Evolutionary conservation across 1,284 basidiomycete genomes (phyloP), one percentile per base, ranked within the genome.

Genomic region (Meira nashicola): DNA sequence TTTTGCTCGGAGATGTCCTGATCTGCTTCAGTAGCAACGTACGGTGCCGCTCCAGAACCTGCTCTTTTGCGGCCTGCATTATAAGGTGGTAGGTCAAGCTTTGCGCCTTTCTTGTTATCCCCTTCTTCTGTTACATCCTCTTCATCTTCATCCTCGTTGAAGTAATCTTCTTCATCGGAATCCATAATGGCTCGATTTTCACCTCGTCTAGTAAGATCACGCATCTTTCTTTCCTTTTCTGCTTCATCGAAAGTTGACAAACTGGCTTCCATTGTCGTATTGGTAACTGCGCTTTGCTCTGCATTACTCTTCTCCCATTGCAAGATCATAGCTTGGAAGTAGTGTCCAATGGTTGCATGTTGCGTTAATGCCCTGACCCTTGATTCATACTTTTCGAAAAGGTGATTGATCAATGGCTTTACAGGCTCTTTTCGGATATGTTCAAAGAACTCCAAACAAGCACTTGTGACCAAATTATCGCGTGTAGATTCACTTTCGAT

Each of bases 361-460:
- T 84, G 81, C 0, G 87, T 83, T 15, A 97, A 82, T 54, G 81
- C 81, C 43, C 85, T 84, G 59, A 97, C 82, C 46, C 84, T 82
- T 0, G 83, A 81, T 60, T 86, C 86, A 69, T 92, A 86, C 62
- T 83, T 83, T 15, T 86, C 86, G 86, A 95, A 90, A 69, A 92
- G 86, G 74, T 90, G 86, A 64, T 85, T 83, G 75, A 96, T 89
- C 63, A 92, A 79, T 1, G 89, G 85, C 79, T 89, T 92, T 73
- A 90, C 82, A 75, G 93, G 92, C 67, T 93, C 90, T 90, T 59
- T 81, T 85, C 85, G 60, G 89, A 97, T 89, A 66, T 86, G 83
- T 71, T 98, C 94, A 72, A 98, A 91, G 64, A 91, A 89, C 76
- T 98, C 94, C 73, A 95, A 87, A 81, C 91, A 96, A 17, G 93